Conservation (phyloP, 768 basidiomycete genomes). For the Collybia sordida region DNA sequence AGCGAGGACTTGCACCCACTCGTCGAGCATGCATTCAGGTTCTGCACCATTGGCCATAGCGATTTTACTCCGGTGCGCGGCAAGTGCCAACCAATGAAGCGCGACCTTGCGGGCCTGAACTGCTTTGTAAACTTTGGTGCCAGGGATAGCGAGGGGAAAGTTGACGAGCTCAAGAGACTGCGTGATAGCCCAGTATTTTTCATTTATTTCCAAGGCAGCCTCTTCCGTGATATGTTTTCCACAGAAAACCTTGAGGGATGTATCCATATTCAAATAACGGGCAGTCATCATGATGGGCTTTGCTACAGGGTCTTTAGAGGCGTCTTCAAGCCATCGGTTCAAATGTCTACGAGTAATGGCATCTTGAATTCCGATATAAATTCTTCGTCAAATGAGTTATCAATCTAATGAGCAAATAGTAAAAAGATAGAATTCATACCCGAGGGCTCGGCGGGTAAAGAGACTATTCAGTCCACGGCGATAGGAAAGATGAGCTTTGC, state of each 20-base stretch:
- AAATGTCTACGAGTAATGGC: slow-evolving; percentile 76
- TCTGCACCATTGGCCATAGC: slow-evolving; percentile 79
- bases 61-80: slow-evolving; percentile 77
- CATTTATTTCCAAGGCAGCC: slow-evolving; percentile 77
- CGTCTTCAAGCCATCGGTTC: slow-evolving; percentile 64
- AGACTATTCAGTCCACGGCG: slow-evolving; percentile 86
- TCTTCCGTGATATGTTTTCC: slow-evolving; percentile 85
- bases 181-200: slow-evolving; percentile 97
- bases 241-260: slow-evolving; percentile 94
- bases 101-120: slow-evolving; percentile 88
- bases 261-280: slow-evolving; percentile 95
- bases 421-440: slow-evolving; percentile 45
- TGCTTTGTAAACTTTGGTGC: slow-evolving; percentile 94
- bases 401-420: neutral
- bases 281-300: slow-evolving; percentile 86
- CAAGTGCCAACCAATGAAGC: slow-evolving; percentile 75
- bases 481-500: slow-evolving; percentile 92
- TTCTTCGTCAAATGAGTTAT: slow-evolving; percentile 37
- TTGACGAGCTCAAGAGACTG: slow-evolving; percentile 96
- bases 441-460: slow-evolving; percentile 92
- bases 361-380: slow-evolving; percentile 87
- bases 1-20: slow-evolving; percentile 79
- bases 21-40: slow-evolving; percentile 88
- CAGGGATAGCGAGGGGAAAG: slow-evolving; percentile 93
- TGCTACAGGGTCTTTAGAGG: slow-evolving; percentile 45